phyloP scores from a whole-genome alignment of 208 protist species.

The Trypanosoma platydactyli region DNA sequence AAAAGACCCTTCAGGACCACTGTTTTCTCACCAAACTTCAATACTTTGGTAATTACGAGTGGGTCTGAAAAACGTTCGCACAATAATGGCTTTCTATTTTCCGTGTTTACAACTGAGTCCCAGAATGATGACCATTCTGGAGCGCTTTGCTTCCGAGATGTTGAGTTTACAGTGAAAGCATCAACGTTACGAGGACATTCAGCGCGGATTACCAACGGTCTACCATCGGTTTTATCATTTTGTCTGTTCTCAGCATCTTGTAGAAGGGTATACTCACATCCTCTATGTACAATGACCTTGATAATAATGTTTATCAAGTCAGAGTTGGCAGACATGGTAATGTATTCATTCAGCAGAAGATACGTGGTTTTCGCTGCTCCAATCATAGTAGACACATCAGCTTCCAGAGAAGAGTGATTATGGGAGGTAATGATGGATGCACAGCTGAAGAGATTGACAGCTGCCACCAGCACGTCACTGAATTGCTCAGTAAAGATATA shows the following conservation, averaged over 20 bases:
- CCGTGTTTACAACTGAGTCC: background rate
- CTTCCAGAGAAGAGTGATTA: background rate
- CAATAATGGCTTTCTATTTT: background rate
- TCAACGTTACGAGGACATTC: background rate
- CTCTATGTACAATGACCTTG: background rate
- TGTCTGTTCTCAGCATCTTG: background rate
- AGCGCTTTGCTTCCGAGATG: background rate
- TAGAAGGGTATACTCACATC: background rate
- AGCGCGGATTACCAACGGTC: slow-evolving; percentile 1
- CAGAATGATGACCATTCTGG: background rate
- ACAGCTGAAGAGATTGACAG: background rate
- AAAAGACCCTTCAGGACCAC: slow-evolving; percentile 5
- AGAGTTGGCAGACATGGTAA: background rate
- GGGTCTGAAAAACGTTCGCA: slow-evolving; percentile 12
- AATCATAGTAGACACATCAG: background rate
- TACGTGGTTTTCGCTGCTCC: slow-evolving; percentile 2
- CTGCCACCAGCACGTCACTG: slow-evolving; percentile 22
- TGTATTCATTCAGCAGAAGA: background rate
- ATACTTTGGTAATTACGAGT: background rate
- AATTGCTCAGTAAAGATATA: background rate
- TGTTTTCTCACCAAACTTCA: slow-evolving; percentile 22
- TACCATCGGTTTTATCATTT: background rate
- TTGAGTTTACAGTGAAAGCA: too few relatives aligned
- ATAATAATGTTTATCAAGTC: background rate
- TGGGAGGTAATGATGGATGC: background rate